These are phyloP conservation scores for Haplosporangium gracile DNA, from an alignment of 192 early-diverging fungal genomes.

Conservation along the genomic window DNA sequence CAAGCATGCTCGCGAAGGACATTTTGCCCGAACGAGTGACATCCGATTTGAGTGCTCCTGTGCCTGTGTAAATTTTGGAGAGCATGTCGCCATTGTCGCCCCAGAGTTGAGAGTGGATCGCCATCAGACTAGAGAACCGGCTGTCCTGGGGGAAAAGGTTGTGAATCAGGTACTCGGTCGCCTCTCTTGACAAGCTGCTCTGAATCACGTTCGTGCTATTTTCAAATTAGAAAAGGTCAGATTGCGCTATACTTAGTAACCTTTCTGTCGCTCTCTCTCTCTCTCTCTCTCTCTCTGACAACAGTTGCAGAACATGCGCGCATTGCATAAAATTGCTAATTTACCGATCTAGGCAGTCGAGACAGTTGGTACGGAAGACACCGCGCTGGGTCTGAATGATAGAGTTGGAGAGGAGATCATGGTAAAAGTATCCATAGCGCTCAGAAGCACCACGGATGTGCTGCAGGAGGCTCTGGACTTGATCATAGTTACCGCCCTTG, in stretches of 20 bases:
- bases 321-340: no score
- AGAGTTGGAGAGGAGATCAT: slow-evolving; percentile 67
- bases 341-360: slow-evolving; percentile 75
- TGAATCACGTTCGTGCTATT: slow-evolving; percentile 95
- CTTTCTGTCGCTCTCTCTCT: no score
- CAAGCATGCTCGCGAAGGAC: slow-evolving; percentile 78
- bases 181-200: slow-evolving; percentile 73
- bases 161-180: slow-evolving; percentile 61
- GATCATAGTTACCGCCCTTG: slow-evolving; percentile 84
- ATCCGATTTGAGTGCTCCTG: slow-evolving; percentile 93
- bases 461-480: slow-evolving; percentile 70
- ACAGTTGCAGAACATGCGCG: background rate
- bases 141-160: slow-evolving; percentile 34
- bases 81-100: slow-evolving; percentile 92
- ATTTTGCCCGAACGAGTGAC: slow-evolving; percentile 92
- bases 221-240: slow-evolving; percentile 19
- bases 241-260: background rate
- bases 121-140: slow-evolving; percentile 38
- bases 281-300: no score
- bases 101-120: slow-evolving; percentile 77
- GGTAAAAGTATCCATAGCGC: slow-evolving; percentile 78
- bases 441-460: slow-evolving; percentile 66
- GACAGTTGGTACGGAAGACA: slow-evolving; percentile 92
- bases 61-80: slow-evolving; percentile 95
- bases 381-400: slow-evolving; percentile 82